Percentiles rank a stretch among this genome's conserved stretches.
Conservation (phyloP, 2,329 filamentous ascomycete species). For the Diaporthe citri region DNA sequence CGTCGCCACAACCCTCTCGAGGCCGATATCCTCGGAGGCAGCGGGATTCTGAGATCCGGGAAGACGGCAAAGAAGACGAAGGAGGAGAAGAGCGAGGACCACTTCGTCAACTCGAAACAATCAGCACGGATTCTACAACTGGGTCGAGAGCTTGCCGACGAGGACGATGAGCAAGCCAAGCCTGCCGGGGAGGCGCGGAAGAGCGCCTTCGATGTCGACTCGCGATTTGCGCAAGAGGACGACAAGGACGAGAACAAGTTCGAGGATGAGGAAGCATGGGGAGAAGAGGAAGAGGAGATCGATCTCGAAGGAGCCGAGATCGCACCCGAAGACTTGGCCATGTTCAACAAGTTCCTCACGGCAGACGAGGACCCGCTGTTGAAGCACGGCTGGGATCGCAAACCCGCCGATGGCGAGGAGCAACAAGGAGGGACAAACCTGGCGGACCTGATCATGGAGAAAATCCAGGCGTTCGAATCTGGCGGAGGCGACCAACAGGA, state of each 20-base stretch:
- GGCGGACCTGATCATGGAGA: constrained; percentile 91
- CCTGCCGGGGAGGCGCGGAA: constrained; percentile 55
- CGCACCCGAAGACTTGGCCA: constrained; percentile 88
- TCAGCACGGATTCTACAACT: constrained; percentile 91
- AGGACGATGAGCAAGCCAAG: constrained; percentile 70
- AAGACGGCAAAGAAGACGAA: constrained; percentile 61
- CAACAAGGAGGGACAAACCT: constrained; percentile 77
- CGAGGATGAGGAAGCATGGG: constrained; percentile 77
- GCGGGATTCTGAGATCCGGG: constrained; percentile 71
- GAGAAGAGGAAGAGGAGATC: constrained; percentile 80
- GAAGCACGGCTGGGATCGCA: constrained; percentile 70
- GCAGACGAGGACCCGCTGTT: constrained; percentile 80
- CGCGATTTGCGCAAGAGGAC: constrained; percentile 73
- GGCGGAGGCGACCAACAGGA: constrained; percentile 59
- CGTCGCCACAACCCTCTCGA: constrained; percentile 91
- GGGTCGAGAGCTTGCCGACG: constrained; percentile 88
- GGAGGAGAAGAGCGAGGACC: constrained; percentile 74
- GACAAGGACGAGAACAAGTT: constrained; percentile 61
- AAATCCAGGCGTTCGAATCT: constrained; percentile 92
- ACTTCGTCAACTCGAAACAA: constrained; percentile 88
- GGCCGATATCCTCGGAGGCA: constrained; percentile 80
- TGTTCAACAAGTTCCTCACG: constrained; percentile 91
- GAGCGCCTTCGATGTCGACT: constrained; percentile 85
- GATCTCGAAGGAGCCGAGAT: constrained; percentile 77
- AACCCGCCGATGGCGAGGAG: constrained; percentile 55